Base-by-base conservation (phyloP, 2,329 filamentous ascomycete species). In the Nothopassalora personata region DNA sequence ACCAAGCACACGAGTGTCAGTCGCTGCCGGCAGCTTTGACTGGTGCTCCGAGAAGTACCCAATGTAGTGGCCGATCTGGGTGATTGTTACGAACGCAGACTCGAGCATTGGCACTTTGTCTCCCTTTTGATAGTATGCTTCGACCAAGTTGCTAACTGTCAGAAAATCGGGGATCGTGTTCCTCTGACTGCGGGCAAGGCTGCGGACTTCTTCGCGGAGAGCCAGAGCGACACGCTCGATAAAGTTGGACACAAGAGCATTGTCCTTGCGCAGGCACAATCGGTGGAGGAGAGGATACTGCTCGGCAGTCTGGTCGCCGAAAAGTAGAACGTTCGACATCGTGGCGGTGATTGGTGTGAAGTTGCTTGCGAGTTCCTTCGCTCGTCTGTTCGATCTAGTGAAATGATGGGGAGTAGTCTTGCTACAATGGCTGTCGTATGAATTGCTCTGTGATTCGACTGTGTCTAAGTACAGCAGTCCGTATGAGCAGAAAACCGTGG, bases 301-400 rank as follows among this genome's bases (percentile, higher is more conserved):
- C 72, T 87, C 84, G 67, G 85, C 80, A 60, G 86, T 88, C 75
- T 89, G 86, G 70, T 89, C 86, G 76, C 86, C 86, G 71, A 89
- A 88, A 62, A 89, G 81, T 72, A 87, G 81, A 59, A 77, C 70
- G 68, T 80, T 80, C 70, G 72, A 71, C 72, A 74, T 74, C n/a
- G 53, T 72, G 56, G 50, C 23, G 43, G 46, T 28, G 36, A 43
- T 8, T 53, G 39, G 54, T 33, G 30, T 43, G 36, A 49, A 53
- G 46, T 54, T n/a, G 13, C 39, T 18, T 43, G 13, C 13, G 13
- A n/a, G 5, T 58, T 33, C 47, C 57, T 58, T 61, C 59, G 51
- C 18, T 60, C 33, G 33, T 50, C 36, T 30, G 33, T 50, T 11
- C 15, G 15, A n/a, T 18, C 19, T 23, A 23, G 45, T 8, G 9